These are phyloP conservation scores for Bryum argenteum DNA, from an alignment of 225 moss, liverwort and hornwort species.

Conservation along the genomic window DNA sequence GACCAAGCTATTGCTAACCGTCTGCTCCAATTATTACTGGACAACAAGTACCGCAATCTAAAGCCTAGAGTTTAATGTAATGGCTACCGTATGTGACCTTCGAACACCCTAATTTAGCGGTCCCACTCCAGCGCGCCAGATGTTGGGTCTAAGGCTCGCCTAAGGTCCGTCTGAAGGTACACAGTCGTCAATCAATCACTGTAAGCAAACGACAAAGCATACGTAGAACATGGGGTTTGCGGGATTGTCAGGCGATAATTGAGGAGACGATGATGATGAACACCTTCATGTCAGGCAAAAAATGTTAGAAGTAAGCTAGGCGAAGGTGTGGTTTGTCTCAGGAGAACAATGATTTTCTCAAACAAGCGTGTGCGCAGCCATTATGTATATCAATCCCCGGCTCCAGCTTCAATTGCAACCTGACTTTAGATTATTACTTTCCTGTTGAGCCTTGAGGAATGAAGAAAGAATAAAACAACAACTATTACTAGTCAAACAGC, in stretches of 20 bases:
- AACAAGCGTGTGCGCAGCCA: constrained; percentile 5
- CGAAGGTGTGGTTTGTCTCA: constrained; percentile 19
- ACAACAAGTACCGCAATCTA: constrained; percentile 20
- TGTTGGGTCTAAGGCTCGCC: constrained; percentile 3
- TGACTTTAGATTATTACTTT: constrained; percentile 7
- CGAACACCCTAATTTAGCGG: constrained; percentile 11
- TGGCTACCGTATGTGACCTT: constrained; percentile 1
- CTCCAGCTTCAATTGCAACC: constrained; percentile 9
- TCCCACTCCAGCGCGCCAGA: constrained; percentile 20
- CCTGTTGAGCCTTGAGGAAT: neutral
- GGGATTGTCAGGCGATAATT: constrained; percentile 42
- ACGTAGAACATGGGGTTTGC: constrained; percentile 39
- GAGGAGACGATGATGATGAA: constrained; percentile 36
- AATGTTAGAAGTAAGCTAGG: constrained; percentile 26
- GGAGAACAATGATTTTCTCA: constrained; percentile 30
- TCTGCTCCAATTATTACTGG: constrained; percentile 31
- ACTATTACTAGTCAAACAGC: constrained; percentile 1
- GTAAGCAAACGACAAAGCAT: constrained; percentile 33
- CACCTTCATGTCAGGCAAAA: constrained; percentile 36
- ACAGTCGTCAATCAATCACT: constrained; percentile 44
- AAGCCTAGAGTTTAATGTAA: neutral
- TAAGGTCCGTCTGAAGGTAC: constrained; percentile 26
- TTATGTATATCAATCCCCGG: neutral
- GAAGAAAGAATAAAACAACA: neutral
- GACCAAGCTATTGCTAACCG: constrained; percentile 6